Evolutionary conservation across 2,329 filamentous ascomycete genomes (phyloP), one percentile per base, ranked within the genome.

Genomic region (Clonostachys sp.): DNA sequence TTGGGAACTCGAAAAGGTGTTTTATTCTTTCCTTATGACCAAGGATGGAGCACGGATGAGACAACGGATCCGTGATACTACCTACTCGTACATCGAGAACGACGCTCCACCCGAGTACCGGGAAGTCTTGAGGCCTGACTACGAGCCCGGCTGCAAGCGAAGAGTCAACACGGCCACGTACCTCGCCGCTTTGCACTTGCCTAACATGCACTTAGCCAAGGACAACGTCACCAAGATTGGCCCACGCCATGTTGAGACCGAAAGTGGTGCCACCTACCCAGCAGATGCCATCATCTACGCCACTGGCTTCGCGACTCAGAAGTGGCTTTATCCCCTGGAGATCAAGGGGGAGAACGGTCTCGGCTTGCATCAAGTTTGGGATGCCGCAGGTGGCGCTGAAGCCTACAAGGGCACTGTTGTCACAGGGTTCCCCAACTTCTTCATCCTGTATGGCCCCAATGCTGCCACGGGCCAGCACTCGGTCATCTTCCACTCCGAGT

Each of bases 381-480:
- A 24, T 24, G 7, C 24, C 24, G 24, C 24, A 24, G 24, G 24
- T 8, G 24, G 24, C 6, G 24, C 24, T 24, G 24, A 34, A 53
- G 73, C 74, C 0, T 78, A 78, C 50, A 68, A 71, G 38, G 73
- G 75, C n/a, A 75, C 74, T 2, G 73, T 70, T 34, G 49, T 77
- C 0, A 68, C 72, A 2, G 59, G 60, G 1, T 75, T 75, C 48
- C 71, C 72, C 5, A 75, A 74, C 50, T 68, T 75, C 55, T 61
- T 60, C 34, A 47, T 61, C 41, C 54, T 61, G 51, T 57, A 61
- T 57, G 58, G 58, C 0, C 72, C 59, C 3, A 61, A 61, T 18
- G 60, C 59, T 1, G 60, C 72, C 4, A 77, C 70, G 1, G 74
- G 74, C 0, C 75, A 78, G 51, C 57, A 74, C 1, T 73, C 67